phyloP scores from a whole-genome alignment of 2,329 filamentous ascomycete genomes.

The Sclerotinia glacialis region DNA sequence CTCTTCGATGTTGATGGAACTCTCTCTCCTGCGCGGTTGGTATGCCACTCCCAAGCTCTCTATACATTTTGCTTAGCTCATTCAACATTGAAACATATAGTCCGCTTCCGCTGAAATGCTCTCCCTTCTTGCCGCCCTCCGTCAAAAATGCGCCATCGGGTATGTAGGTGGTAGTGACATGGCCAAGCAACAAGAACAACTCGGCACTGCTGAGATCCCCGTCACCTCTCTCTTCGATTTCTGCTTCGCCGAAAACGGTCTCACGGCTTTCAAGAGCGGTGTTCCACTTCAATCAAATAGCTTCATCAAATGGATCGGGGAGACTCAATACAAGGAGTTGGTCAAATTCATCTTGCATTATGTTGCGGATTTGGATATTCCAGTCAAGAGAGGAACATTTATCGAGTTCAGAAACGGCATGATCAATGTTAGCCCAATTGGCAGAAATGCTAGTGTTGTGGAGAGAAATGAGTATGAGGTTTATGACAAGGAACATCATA shows the following conservation, averaged over 20 bases:
- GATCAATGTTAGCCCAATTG: constrained; percentile 81
- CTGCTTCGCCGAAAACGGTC: constrained; percentile 95
- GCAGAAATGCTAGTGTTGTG: constrained; percentile 76
- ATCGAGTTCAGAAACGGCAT: constrained; percentile 89
- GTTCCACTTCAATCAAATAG: constrained; percentile 70
- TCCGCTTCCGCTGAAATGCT: constrained; percentile 66
- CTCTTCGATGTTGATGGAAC: constrained; percentile 97
- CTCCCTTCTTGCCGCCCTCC: constrained; percentile 71
- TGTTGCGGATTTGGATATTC: constrained; percentile 79
- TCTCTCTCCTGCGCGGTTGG: constrained; percentile 76
- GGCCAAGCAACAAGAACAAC: constrained; percentile 92
- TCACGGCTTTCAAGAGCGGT: constrained; percentile 85
- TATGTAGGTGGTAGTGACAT: constrained; percentile 93
- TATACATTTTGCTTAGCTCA: not conserved
- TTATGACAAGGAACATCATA: constrained; percentile 74
- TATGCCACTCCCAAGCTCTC: constrained; percentile 46
- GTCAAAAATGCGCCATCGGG: constrained; percentile 84
- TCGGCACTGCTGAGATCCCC: constrained; percentile 63
- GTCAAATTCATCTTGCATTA: constrained; percentile 76
- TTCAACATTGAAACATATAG: constrained; percentile 1
- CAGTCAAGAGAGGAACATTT: constrained; percentile 80
- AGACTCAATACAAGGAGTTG: constrained; percentile 75
- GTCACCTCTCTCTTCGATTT: constrained; percentile 93
- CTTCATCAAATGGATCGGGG: constrained; percentile 91
- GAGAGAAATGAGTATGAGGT: constrained; percentile 81